Evolutionary conservation across 805 yeast species (phyloP), one percentile per base, ranked within the genome.

Genomic region (Saccharomycopsis sp.): DNA sequence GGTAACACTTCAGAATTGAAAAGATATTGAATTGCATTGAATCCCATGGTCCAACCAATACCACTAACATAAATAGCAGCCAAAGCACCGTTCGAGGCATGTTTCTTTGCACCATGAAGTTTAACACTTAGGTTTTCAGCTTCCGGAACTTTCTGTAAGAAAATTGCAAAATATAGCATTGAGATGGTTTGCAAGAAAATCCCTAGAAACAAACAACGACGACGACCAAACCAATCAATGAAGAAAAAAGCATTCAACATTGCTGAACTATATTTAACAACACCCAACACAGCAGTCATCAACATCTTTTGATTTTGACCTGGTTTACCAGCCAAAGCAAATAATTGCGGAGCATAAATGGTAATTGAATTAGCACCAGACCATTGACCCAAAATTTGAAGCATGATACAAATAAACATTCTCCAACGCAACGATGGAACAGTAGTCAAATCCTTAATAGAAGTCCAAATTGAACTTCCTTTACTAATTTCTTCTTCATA

Each of bases 1-100:
- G 81, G 81, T 55, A 75, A 67, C 44, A 76, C 65, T 55, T 76
- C 81, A 3, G 80, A 66, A 48, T 74, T 74, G 53, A 75, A 59
- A 51, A 75, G 62, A 54, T 75, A 75, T 56, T 75, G 81, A 40
- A 75, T 62, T 0, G 75, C 63, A 59, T 76, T 76, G 70, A 74
- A 76, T 27, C 81, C 81, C 59, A 75, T 56, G 26, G 77, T 70
- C 81, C 81, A 76, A 29, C 79, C 80, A 20, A 67, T 63, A 52
- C 81, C 81, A 27, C 68, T 63, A 32, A 75, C 52, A 52, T 62
- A 75, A 22, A 76, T 53, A 38, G 74, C 66, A 1, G 77, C 77
- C 53, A 75, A 57, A 7, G 80, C 81, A 41, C 64, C 75, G 39
- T 62, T 57, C 27, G 73, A 63, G 2, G 77, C 77, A 4, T 54